Conservation (phyloP, 2,329 filamentous ascomycete genomes). For the Daldinia sp. region DNA sequence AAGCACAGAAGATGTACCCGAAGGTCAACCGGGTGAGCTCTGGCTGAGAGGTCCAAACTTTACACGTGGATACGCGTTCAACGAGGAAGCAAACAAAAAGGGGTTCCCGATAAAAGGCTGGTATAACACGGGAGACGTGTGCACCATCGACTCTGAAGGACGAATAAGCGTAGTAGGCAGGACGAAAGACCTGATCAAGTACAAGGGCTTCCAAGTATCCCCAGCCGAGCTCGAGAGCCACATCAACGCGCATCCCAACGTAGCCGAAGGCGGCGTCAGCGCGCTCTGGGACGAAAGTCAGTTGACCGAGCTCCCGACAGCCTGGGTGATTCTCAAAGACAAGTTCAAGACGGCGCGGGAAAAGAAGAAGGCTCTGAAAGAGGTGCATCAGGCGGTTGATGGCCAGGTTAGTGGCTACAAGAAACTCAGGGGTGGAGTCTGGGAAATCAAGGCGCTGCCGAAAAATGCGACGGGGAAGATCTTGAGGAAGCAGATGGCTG, state of each 20-base stretch:
- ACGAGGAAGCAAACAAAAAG: conserved; percentile 49
- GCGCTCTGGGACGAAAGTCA: conserved; percentile 50
- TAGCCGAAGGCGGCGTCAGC: conserved; percentile 49
- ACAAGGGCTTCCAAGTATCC: conserved; percentile 53
- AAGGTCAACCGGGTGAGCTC: conserved; percentile 52
- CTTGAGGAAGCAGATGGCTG: conserved; percentile 45
- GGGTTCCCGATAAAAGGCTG: conserved; percentile 51
- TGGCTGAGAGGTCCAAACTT: conserved; percentile 56
- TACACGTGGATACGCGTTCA: conserved; percentile 53
- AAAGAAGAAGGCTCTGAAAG: conserved; percentile 37
- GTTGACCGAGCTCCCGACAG: conserved; percentile 51
- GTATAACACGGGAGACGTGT: conserved; percentile 58
- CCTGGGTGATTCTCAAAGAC: conserved; percentile 49
- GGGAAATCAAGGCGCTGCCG: conserved; percentile 46
- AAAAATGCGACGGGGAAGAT: conserved; percentile 52
- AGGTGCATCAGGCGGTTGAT: conserved; percentile 47
- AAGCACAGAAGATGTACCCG: conserved; percentile 47
- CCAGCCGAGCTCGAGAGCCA: conserved; percentile 50
- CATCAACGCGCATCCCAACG: conserved; percentile 49
- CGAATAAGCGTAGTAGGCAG: conserved; percentile 49
- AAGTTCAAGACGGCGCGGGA: conserved; percentile 35
- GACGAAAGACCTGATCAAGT: conserved; percentile 54
- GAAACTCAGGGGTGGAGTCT: conserved; percentile 51
- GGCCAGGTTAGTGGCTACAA: conserved; percentile 53
- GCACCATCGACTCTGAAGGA: conserved; percentile 47